Conservation (phyloP, 805 yeast genomes). For the Candida saitoana region DNA sequence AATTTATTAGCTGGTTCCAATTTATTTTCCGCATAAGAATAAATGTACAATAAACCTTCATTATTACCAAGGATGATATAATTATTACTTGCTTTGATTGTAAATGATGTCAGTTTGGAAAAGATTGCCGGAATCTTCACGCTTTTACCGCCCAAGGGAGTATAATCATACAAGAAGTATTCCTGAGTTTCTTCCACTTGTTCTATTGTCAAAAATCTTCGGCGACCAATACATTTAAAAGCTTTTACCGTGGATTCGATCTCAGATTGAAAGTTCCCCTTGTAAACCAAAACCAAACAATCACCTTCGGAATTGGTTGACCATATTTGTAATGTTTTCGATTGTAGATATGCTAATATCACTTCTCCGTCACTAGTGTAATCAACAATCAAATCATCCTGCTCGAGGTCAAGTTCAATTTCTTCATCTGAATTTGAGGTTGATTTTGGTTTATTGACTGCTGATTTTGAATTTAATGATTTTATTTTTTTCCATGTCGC, state of each 20-base stretch:
- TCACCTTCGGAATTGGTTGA: conserved; percentile 13
- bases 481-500: conserved; percentile 42
- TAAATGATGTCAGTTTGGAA: conserved; percentile 2
- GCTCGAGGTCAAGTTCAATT: background rate
- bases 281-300: background rate
- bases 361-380: conserved; percentile 25
- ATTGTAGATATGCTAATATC: conserved; percentile 19
- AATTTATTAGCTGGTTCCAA: conserved; percentile 14
- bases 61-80: conserved; percentile 19
- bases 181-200: background rate
- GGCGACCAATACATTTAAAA: background rate
- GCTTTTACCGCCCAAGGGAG: background rate
- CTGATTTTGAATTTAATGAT: conserved; percentile 22
- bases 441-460: background rate
- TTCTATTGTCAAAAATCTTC: background rate
- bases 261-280: background rate
- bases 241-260: background rate
- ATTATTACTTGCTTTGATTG: conserved; percentile 17
- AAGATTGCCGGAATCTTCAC: background rate
- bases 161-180: background rate
- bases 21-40: conserved; percentile 5
- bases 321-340: conserved; percentile 29
- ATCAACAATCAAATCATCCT: conserved; percentile 1
- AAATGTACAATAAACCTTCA: conserved; percentile 21
- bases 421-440: conserved; percentile 5